phyloP scores from a whole-genome alignment of 257 asterid genomes.

The Cruciata laevipes region DNA sequence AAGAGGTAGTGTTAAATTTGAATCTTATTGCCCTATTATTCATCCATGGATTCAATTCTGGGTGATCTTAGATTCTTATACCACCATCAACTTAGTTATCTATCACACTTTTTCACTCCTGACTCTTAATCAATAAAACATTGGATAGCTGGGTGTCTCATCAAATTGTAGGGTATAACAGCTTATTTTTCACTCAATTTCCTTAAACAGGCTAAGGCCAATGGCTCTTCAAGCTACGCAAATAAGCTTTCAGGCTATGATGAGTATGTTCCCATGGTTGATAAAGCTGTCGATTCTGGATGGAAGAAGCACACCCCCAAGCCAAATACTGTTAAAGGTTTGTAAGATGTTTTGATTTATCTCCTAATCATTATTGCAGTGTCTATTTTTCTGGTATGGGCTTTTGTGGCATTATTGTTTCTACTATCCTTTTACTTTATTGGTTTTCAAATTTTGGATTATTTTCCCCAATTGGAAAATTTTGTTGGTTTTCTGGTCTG shows the following conservation, averaged over 20 bases:
- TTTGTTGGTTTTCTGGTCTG: not conserved
- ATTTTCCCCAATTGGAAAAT: no score
- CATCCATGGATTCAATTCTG: not conserved
- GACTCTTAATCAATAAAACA: not conserved
- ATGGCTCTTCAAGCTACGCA: conserved; percentile 47
- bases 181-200: conserved; percentile 3
- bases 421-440: not conserved
- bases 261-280: conserved; percentile 98
- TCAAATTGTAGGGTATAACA: not conserved
- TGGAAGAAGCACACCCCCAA: conserved; percentile 64
- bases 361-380: not conserved
- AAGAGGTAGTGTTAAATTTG: conserved; percentile 55
- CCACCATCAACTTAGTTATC: not conserved
- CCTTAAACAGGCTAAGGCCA: conserved; percentile 60
- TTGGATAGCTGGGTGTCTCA: not conserved
- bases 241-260: conserved; percentile 68
- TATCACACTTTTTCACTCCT: not conserved
- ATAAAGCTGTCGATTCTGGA: conserved; percentile 89
- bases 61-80: not conserved
- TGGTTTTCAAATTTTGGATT: not conserved
- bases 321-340: conserved; percentile 54
- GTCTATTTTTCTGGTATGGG: not conserved
- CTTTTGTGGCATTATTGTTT: not conserved
- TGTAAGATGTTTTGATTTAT: not conserved
- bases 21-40: not conserved